Conservation (phyloP, 306 rosid species). For the Spatholobus suberectus region DNA sequence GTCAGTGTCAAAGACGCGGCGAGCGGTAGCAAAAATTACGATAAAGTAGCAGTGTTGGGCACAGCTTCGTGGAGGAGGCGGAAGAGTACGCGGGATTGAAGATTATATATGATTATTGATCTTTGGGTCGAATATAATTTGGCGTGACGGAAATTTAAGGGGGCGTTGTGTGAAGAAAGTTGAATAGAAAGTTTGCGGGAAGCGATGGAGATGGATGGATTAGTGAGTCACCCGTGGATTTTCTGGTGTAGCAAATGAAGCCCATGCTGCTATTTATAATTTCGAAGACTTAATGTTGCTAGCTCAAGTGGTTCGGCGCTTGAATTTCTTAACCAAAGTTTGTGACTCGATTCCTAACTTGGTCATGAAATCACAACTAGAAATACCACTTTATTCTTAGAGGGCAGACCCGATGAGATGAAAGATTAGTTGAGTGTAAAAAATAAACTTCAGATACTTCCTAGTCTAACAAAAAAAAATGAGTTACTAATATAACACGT, state of each 20-base stretch:
- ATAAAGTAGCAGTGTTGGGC: background rate
- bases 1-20: conserved; percentile 41
- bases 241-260: conserved; percentile 22
- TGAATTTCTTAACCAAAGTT: no score
- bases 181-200: background rate
- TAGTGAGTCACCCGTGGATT: background rate
- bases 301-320: no score
- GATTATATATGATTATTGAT: background rate
- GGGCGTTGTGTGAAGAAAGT: background rate
- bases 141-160: no score
- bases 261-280: conserved; percentile 18
- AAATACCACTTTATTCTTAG: no score
- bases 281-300: no score
- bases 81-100: background rate
- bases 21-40: background rate
- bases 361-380: no score
- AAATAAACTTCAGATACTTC: no score
- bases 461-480: no score
- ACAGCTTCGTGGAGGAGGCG: background rate
- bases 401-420: no score
- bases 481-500: background rate
- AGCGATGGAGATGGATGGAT: conserved; percentile 6
- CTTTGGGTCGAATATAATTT: no score
- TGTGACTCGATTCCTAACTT: no score
- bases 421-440: no score